Conservation (phyloP, 306 rosid genomes). For the Fagus crenata region DNA sequence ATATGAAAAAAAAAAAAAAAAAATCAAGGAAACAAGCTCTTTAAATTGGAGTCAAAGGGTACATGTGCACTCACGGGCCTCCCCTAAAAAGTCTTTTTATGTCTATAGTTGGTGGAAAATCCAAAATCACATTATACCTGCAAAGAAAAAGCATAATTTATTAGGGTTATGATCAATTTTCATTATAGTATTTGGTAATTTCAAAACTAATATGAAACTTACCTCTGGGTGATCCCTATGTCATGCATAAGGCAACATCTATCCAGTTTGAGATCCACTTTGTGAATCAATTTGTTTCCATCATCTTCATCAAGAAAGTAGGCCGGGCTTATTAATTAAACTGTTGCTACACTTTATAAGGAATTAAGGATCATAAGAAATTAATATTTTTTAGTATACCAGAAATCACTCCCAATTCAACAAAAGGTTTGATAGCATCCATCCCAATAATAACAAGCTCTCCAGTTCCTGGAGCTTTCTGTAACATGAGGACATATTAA, state of each 20-base stretch:
- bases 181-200: neutral
- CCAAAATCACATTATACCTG: slow-evolving; percentile 72
- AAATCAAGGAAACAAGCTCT: slow-evolving; percentile 14
- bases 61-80: slow-evolving; percentile 56
- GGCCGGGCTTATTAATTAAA: neutral
- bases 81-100: slow-evolving; percentile 50
- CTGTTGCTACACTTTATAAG: no score
- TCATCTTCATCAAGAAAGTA: slow-evolving; percentile 45
- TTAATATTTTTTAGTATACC: slow-evolving; percentile 36
- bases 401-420: slow-evolving; percentile 59
- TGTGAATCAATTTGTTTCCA: slow-evolving; percentile 57
- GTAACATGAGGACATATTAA: slow-evolving; percentile 1
- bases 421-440: slow-evolving; percentile 50
- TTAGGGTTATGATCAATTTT: neutral
- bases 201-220: slow-evolving; percentile 7
- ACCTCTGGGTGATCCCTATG: slow-evolving; percentile 65
- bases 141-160: neutral
- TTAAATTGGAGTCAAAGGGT: neutral
- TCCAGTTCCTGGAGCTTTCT: slow-evolving; percentile 63
- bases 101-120: slow-evolving; percentile 64
- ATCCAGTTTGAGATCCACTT: slow-evolving; percentile 52
- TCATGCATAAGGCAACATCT: slow-evolving; percentile 64
- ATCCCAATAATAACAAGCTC: slow-evolving; percentile 63
- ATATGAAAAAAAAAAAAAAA: neutral
- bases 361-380: neutral